These are phyloP conservation scores for Calycina herbarum DNA, from an alignment of 2,329 filamentous ascomycete species.

Conservation along the genomic window DNA sequence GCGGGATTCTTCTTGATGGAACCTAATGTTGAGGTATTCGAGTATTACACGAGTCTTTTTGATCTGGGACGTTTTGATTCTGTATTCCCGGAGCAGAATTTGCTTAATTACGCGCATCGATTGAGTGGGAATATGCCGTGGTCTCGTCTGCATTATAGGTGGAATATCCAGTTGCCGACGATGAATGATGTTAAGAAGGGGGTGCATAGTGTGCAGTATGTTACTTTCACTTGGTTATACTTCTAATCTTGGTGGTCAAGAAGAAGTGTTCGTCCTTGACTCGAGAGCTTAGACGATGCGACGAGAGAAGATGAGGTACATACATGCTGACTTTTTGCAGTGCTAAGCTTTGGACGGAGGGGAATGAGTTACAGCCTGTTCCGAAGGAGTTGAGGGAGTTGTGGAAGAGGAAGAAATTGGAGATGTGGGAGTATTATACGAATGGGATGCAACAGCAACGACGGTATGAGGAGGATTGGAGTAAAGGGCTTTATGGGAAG, in stretches of 20 bases:
- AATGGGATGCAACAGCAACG: neutral
- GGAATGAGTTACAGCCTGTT: constrained; percentile 21
- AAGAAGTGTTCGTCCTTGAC: too few species aligned
- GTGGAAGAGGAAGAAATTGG: constrained; percentile 16
- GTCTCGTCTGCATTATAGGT: constrained; percentile 41
- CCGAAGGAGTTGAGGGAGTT: constrained; percentile 21
- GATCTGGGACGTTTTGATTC: constrained; percentile 41
- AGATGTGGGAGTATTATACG: constrained; percentile 19
- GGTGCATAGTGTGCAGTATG: constrained; percentile 38
- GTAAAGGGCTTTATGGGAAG: neutral
- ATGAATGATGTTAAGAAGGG: constrained; percentile 38
- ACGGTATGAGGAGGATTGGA: neutral
- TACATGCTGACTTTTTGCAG: too few species aligned
- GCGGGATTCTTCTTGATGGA: constrained; percentile 45
- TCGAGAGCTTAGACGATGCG: too few species aligned
- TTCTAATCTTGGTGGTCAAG: too few species aligned
- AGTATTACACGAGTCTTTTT: constrained; percentile 42
- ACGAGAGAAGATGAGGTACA: too few species aligned
- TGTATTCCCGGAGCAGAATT: constrained; percentile 43
- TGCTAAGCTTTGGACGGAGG: constrained; percentile 41
- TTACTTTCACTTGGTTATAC: too few species aligned
- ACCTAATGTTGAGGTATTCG: constrained; percentile 41
- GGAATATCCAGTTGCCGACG: constrained; percentile 44
- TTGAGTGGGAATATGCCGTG: constrained; percentile 45
- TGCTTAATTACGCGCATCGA: constrained; percentile 47